Evolutionary conservation across 495 filamentous ascomycete species (phyloP).

Genomic region (Tuber magnatum): DNA sequence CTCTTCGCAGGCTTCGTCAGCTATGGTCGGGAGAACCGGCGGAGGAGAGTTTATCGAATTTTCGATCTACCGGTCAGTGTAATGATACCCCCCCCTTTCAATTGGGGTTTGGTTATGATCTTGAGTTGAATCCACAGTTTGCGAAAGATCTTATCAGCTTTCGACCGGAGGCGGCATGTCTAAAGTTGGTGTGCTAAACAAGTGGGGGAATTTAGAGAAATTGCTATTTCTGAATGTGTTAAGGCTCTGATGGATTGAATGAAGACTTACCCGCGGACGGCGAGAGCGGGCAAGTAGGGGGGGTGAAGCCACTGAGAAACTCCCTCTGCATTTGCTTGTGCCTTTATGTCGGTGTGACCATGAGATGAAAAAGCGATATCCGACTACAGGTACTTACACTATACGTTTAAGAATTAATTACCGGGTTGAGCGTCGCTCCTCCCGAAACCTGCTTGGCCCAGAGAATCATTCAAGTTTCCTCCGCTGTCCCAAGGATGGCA

Average conservation of each 20-base stretch:
- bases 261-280: too few species aligned
- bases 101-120: not conserved
- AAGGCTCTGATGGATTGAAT: not conserved
- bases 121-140: not conserved
- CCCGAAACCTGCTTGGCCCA: not conserved
- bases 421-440: not conserved
- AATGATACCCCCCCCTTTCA: not conserved
- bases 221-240: not conserved
- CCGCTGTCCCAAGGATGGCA: not conserved
- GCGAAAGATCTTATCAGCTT: not conserved
- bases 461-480: not conserved
- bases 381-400: not conserved
- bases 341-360: not conserved
- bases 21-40: not conserved
- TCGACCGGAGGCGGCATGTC: not conserved
- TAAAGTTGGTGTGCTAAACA: not conserved
- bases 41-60: too few species aligned
- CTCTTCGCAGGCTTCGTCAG: not conserved
- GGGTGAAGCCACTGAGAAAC: not conserved
- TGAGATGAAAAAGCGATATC: not conserved
- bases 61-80: too few species aligned
- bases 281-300: not conserved
- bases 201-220: not conserved
- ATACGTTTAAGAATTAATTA: not conserved
- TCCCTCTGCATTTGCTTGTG: not conserved